Percentiles rank a stretch among this genome's conserved stretches.
Conservation (phyloP, 371 early-diverging fungal species). For the Hamiltosporidium magnivora region DNA sequence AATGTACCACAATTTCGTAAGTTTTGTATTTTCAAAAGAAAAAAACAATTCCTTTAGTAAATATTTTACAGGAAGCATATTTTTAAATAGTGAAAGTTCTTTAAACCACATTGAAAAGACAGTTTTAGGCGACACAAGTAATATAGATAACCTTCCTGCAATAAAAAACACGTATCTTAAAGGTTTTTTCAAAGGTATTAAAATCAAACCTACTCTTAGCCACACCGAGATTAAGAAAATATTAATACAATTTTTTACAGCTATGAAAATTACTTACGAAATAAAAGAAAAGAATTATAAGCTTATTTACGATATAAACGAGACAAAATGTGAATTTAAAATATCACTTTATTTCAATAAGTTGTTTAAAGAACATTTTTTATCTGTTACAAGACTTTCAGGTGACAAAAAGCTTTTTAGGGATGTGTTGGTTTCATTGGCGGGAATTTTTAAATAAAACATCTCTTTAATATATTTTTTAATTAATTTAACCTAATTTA, state of each 20-base stretch:
- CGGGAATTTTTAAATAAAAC: no score
- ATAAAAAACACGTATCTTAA: constrained; percentile 35
- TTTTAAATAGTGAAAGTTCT: no score
- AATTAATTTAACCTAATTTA: no score
- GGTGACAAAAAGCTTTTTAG: not conserved
- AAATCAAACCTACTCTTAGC: constrained; percentile 24
- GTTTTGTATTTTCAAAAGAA: constrained; percentile 21
- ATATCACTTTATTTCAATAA: constrained; percentile 45
- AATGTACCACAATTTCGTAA: constrained; percentile 31
- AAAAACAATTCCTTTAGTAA: not conserved
- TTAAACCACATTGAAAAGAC: no score
- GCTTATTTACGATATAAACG: constrained; percentile 8
- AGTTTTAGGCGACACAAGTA: no score
- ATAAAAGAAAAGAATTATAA: constrained; percentile 31
- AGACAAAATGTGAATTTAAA: constrained; percentile 31
- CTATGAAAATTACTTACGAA: constrained; percentile 24
- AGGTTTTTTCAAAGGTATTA: constrained; percentile 48
- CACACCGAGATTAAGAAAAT: constrained; percentile 37
- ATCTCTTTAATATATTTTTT: no score
- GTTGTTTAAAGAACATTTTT: constrained; percentile 31
- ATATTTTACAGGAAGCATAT: constrained; percentile 20
- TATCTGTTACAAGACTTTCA: constrained; percentile 18
- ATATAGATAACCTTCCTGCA: constrained; percentile 8
- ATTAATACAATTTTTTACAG: constrained; percentile 29
- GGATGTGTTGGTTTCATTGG: no score